Base-by-base conservation (phyloP, 2,329 filamentous ascomycete genomes). In the Trichophyton schoenleinii region DNA sequence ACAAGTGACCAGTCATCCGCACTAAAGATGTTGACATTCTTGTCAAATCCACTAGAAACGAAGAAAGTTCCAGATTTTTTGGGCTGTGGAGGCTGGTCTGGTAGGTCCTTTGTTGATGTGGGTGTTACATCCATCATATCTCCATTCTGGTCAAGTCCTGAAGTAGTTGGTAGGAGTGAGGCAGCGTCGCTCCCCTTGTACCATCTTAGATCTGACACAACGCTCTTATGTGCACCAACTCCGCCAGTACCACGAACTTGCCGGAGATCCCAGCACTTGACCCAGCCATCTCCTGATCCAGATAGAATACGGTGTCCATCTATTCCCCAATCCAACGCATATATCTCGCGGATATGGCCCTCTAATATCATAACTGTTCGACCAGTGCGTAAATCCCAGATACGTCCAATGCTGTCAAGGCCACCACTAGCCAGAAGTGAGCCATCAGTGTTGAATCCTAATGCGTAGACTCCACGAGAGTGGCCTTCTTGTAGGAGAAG, bases 221-320 rank as follows among this genome's bases (percentile, higher is more conserved):
- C 88, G 65, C 90, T 92, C 58, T 84, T 87, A 73, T 99, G 94
- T 5, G 94, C 92, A 57, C 92, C 94, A 25, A 99, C 87, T 18
- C 88, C 89, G 11, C 89, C 92, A 0, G 84, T 87, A 65, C 86
- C 86, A 67, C 88, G 83, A 57, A 97, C 91, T 68, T 94, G 92
- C 53, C 94, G 85, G 59, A 99, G 81, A 71, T 99, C 94, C 94
- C 94, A 99, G 75, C 92, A 96, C 74, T 96, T 97, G 69, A 96
- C 86, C 83, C 94, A 97, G 18, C 92, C 92, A 70, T 99, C 94
- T 1, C 87, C 90, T 13, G 91, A 95, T 1, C 91, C 91, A 0
- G 91, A 91, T n/a, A 97, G 79, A 7, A 97, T 84, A n/a, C 94
- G 85, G 72, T 96, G 87, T 4, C 92, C 91, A 70, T 99, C 94